These are phyloP conservation scores for Nothomitra cinnamomea DNA, from an alignment of 2,329 filamentous ascomycete species.

Conservation along the genomic window DNA sequence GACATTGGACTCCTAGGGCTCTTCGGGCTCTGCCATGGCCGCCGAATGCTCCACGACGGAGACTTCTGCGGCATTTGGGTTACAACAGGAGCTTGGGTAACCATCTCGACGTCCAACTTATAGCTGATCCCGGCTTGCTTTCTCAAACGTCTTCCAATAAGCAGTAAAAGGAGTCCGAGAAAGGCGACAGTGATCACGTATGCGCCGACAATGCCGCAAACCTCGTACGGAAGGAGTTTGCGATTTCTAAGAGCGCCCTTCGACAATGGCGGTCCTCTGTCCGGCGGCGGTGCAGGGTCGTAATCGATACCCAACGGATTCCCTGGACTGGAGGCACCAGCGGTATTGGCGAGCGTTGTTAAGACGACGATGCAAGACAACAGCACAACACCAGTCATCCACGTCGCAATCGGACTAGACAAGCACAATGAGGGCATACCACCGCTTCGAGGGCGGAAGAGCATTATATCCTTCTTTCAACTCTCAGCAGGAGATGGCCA, in stretches of 20 bases:
- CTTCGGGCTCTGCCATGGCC: slow-evolving; percentile 12
- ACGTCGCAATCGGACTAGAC: no score
- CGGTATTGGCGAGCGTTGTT: no score
- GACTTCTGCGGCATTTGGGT: slow-evolving; percentile 9
- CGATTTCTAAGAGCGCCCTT: slow-evolving; percentile 41
- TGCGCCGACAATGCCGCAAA: slow-evolving; percentile 67
- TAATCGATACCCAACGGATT: slow-evolving; percentile 1
- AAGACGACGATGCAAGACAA: no score
- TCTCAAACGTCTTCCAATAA: slow-evolving; percentile 40
- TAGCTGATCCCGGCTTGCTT: slow-evolving; percentile 31
- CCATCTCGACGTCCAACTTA: slow-evolving; percentile 38
- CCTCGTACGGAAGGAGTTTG: slow-evolving; percentile 57
- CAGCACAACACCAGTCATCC: no score
- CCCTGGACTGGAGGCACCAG: no score
- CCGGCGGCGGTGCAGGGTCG: slow-evolving; percentile 38
- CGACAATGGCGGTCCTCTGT: slow-evolving; percentile 43
- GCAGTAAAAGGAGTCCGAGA: slow-evolving; percentile 48
- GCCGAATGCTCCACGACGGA: slow-evolving; percentile 11
- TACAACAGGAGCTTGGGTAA: slow-evolving; percentile 23
- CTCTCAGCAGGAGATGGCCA: no score
- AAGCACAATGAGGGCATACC: no score
- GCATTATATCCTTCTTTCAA: no score
- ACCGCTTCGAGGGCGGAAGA: no score
- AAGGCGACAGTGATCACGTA: slow-evolving; percentile 66
- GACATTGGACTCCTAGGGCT: slow-evolving; percentile 36